These are phyloP conservation scores for Gremmenia infestans DNA, from an alignment of 2,329 filamentous ascomycete species.

Conservation along the genomic window DNA sequence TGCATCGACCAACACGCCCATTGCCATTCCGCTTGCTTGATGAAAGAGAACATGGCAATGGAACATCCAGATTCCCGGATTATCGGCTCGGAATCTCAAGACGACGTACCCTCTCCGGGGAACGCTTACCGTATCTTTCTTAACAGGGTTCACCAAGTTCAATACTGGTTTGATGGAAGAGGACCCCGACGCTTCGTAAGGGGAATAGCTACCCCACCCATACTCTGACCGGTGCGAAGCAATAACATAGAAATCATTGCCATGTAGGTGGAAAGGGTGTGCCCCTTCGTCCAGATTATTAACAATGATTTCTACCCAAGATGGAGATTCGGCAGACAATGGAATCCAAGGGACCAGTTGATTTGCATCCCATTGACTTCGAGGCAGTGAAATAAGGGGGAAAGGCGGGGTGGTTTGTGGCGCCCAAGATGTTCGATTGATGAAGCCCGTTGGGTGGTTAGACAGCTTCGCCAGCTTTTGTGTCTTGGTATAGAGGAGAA, in stretches of 20 bases:
- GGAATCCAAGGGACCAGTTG: constrained; percentile 37
- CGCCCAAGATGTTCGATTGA: constrained; percentile 43
- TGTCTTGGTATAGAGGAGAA: constrained; percentile 43
- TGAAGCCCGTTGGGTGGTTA: constrained; percentile 41
- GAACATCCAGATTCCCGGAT: constrained; percentile 48
- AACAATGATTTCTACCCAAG: constrained; percentile 44
- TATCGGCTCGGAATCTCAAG: constrained; percentile 43
- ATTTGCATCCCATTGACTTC: constrained; percentile 35
- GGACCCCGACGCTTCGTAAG: constrained; percentile 7
- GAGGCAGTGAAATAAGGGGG: constrained; percentile 33
- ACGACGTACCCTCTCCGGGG: constrained; percentile 37
- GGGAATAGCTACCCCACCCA: constrained; percentile 16
- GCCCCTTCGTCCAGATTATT: constrained; percentile 43
- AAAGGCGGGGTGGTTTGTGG: constrained; percentile 30
- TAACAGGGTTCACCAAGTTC: constrained; percentile 40
- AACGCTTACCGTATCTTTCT: constrained; percentile 43
- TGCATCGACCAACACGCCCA: constrained; percentile 23
- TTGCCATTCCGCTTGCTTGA: constrained; percentile 39
- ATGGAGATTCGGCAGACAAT: constrained; percentile 10
- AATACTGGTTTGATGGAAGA: constrained; percentile 17
- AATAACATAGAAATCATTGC: constrained; percentile 45
- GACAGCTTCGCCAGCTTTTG: constrained; percentile 38
- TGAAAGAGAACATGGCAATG: constrained; percentile 41
- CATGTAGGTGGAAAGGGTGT: constrained; percentile 52
- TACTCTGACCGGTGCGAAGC: constrained; percentile 14